Base-by-base conservation (phyloP, 148 eudicot genomes). In the Silene conica region DNA sequence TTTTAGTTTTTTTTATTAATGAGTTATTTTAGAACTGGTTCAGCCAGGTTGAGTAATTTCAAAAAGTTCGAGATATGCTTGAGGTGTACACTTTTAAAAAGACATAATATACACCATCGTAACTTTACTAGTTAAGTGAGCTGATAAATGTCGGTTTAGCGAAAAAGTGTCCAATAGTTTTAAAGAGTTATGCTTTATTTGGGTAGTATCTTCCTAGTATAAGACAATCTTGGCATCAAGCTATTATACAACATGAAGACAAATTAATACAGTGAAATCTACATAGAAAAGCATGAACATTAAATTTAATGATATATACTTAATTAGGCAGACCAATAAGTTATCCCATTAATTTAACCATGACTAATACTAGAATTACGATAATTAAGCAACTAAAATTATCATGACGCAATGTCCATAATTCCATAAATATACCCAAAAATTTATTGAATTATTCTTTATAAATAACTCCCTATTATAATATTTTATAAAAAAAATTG, bases 101-200 rank as follows among this genome's bases (percentile, higher is more conserved):
- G n/a, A n/a, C n/a, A n/a, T n/a, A n/a, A n/a, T n/a, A n/a, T n/a
- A n/a, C n/a, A n/a, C n/a, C n/a, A n/a, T n/a, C n/a, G n/a, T n/a
- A n/a, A n/a, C n/a, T n/a, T n/a, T n/a, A 48, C 15, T 10, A 11
- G 55, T 0, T 50, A 50, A 50, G 18, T 13, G 3, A 12, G 55
- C 16, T 12, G 55, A 50, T 18, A 50, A 0, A 2, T 14, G 55
- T 50, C 55, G 55, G 16, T 15, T 50, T 50, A 50, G 16, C 16
- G 14, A 2, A 3, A 15, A 9, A 50, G 16, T 50, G 16, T 50
- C 14, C 13, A 14, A 13, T 50, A 38, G 15, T 19, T 13, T 45
- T 18, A 54, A 56, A 58, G 66, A 65, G 63, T 59, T 66, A 28
- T 72, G 68, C 73, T 73, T 61, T n/a, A 78, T 54, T 66, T 65